A percentile compares a stretch with the other conserved stretches of the same genome.
phyloP scores from a whole-genome alignment of 345 rosid genomes.

The Cardiospermum halicacabum region DNA sequence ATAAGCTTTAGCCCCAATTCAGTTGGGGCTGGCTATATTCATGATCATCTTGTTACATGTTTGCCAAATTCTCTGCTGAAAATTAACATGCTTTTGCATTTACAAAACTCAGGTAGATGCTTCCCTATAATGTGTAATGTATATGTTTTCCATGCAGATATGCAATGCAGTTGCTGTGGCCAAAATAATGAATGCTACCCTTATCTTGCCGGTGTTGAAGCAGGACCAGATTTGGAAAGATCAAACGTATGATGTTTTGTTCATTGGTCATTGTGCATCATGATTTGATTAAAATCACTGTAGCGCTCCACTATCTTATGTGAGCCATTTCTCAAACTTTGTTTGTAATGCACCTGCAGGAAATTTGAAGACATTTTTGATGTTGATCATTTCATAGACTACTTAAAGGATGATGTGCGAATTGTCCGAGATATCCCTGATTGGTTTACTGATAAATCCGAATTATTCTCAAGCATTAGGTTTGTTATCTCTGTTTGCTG shows the following conservation, averaged over 20 bases:
- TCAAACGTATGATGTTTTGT: constrained; percentile 63
- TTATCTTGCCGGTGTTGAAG: constrained; percentile 94
- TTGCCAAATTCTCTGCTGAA: neutral
- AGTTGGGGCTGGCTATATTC: no score
- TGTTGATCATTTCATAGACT: constrained; percentile 96
- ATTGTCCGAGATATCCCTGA: constrained; percentile 95
- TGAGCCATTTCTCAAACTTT: neutral
- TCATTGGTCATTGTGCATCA: neutral
- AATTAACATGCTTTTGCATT: neutral
- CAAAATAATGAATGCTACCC: constrained; percentile 96
- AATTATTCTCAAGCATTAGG: constrained; percentile 91
- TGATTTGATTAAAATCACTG: neutral
- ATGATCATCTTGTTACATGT: neutral
- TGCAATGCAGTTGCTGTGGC: constrained; percentile 99
- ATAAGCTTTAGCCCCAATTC: no score
- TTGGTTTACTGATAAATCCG: constrained; percentile 96
- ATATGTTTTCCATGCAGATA: constrained; percentile 52
- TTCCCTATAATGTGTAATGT: constrained; percentile 6
- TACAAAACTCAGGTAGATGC: constrained; percentile 1
- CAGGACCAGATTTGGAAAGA: constrained; percentile 99
- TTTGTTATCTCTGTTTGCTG: constrained; percentile 16
- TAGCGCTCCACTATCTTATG: neutral
- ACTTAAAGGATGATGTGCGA: constrained; percentile 80
- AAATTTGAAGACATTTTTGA: constrained; percentile 96
- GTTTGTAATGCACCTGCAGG: constrained; percentile 39